Conservation (phyloP, 495 filamentous ascomycete genomes). For the Xylaria castorea region DNA sequence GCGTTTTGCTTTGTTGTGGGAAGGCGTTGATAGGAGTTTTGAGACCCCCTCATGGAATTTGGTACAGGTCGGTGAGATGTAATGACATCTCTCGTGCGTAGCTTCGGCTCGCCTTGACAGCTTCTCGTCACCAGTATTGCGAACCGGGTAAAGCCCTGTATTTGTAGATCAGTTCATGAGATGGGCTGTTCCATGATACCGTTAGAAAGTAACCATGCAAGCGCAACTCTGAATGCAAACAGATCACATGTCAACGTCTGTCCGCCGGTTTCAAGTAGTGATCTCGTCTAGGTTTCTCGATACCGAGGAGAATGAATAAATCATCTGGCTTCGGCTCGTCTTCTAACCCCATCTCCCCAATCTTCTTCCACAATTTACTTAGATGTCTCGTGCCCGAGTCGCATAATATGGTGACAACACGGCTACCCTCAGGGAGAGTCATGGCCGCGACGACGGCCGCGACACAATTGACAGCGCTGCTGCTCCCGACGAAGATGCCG, state of each 20-base stretch:
- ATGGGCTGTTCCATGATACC: conserved; percentile 6
- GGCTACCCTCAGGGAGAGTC: conserved; percentile 68
- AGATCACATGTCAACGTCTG: conserved; percentile 3
- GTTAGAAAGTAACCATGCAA: conserved; percentile 6
- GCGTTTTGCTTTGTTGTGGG: conserved; percentile 28
- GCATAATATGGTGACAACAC: conserved; percentile 89
- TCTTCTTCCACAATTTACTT: conserved; percentile 90
- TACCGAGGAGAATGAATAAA: conserved; percentile 45
- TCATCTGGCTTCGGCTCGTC: conserved; percentile 44
- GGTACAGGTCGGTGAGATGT: conserved; percentile 14
- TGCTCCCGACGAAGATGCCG: conserved; percentile 92
- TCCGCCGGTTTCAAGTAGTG: not conserved
- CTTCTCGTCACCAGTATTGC: conserved; percentile 5
- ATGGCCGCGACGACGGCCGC: conserved; percentile 83
- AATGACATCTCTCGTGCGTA: conserved; percentile 6
- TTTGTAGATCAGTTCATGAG: conserved; percentile 14
- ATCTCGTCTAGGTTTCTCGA: conserved; percentile 35
- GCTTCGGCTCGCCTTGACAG: conserved; percentile 12
- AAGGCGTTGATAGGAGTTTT: conserved; percentile 5
- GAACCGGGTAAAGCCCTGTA: conserved; percentile 2
- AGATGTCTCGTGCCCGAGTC: conserved; percentile 91
- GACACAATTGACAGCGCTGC: conserved; percentile 94
- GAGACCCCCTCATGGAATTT: not conserved
- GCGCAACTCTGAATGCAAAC: conserved; percentile 17
- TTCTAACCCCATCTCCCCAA: conserved; percentile 72